Evolutionary conservation across 2,329 filamentous ascomycete genomes (phyloP).

Genomic region (Monilinia polystroma): DNA sequence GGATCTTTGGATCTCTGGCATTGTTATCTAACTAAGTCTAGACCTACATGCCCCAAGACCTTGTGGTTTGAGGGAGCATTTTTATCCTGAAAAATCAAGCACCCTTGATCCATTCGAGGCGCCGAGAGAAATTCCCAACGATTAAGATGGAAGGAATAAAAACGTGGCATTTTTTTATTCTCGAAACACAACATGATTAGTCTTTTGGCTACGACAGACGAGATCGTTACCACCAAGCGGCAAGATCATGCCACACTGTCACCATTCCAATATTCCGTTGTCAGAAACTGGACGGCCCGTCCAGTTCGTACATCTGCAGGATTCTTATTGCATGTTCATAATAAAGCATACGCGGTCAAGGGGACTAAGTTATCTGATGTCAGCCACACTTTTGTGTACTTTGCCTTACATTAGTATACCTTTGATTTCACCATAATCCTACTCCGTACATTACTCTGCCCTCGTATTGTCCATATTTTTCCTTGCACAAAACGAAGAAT

Average conservation of each 20-base stretch:
- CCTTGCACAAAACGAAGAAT: background rate
- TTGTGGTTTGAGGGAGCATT: background rate
- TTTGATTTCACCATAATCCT: background rate
- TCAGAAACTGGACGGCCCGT: conserved; percentile 24
- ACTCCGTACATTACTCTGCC: background rate
- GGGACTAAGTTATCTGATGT: conserved; percentile 17
- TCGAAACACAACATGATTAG: conserved; percentile 21
- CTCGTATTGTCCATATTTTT: background rate
- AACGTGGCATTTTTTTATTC: conserved; percentile 20
- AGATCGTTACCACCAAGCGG: conserved; percentile 22
- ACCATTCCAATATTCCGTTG: conserved; percentile 22
- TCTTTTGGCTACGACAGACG: conserved; percentile 10
- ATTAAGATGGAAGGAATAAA: conserved; percentile 12
- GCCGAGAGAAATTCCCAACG: background rate
- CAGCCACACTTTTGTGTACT: background rate
- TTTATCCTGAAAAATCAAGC: background rate
- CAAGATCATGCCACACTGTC: conserved; percentile 24
- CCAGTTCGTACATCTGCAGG: conserved; percentile 20
- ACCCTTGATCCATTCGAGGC: background rate
- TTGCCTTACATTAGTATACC: background rate
- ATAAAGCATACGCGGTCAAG: conserved; percentile 13
- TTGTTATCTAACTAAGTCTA: conserved; percentile 1
- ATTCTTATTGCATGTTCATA: conserved; percentile 16
- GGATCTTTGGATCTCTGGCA: background rate
- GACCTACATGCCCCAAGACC: conserved; percentile 4